phyloP scores from a whole-genome alignment of 2,329 filamentous ascomycete genomes.

The Lachnellula subtilissima region DNA sequence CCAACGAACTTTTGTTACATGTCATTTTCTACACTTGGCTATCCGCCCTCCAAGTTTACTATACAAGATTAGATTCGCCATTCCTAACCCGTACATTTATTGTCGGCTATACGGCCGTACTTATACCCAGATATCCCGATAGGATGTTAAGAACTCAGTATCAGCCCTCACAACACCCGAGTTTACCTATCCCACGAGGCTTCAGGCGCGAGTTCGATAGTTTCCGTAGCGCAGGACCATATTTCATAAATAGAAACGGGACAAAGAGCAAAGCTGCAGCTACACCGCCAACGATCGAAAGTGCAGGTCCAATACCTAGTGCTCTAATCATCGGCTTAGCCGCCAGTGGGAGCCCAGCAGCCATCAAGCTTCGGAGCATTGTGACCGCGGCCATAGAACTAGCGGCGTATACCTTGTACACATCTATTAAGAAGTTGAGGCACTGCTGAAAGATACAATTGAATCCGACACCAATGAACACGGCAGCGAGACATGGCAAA shows the following conservation, averaged over 20 bases:
- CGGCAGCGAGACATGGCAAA: constrained; percentile 19
- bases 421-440: constrained; percentile 34
- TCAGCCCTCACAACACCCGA: too few species aligned
- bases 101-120: too few species aligned
- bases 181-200: not conserved
- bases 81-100: too few species aligned
- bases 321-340: constrained; percentile 52
- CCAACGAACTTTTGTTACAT: too few species aligned
- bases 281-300: constrained; percentile 57
- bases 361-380: constrained; percentile 41
- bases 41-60: too few species aligned
- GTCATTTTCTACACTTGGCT: too few species aligned
- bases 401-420: constrained; percentile 44
- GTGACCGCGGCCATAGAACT: constrained; percentile 42
- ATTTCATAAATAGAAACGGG: constrained; percentile 48
- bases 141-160: too few species aligned
- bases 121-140: too few species aligned
- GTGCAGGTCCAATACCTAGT: constrained; percentile 60
- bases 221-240: constrained; percentile 34
- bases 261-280: constrained; percentile 50
- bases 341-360: constrained; percentile 41
- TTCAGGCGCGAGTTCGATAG: constrained; percentile 39
- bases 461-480: constrained; percentile 27
- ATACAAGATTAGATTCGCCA: too few species aligned
- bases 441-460: constrained; percentile 32